Conservation (phyloP, 768 basidiomycete species). For the Suillus occidentalis region DNA sequence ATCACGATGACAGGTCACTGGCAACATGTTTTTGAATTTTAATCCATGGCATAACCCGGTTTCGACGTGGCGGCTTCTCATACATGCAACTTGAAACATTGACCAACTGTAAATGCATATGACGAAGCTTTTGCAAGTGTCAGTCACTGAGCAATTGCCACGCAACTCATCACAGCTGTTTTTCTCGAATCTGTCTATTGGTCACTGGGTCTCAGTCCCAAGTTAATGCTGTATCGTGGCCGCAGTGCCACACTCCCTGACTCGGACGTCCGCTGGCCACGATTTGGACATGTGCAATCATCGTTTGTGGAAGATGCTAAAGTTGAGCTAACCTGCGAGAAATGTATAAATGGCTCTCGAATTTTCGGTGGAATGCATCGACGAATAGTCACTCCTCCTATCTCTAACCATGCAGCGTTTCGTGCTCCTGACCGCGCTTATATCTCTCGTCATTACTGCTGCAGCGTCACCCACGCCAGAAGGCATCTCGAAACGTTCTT, state of each 20-base stretch:
- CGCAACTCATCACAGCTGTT: background rate
- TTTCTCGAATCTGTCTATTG: background rate
- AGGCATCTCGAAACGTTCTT: background rate
- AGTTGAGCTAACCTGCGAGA: background rate
- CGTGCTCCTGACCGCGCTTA: background rate
- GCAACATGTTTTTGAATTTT: background rate
- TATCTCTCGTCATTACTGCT: background rate
- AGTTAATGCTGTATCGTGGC: background rate
- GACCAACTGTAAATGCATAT: background rate
- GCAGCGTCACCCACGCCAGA: background rate
- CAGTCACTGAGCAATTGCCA: background rate
- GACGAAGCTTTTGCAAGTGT: background rate
- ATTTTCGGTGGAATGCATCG: background rate
- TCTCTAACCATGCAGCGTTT: background rate
- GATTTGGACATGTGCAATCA: too few species aligned
- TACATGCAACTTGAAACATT: too few species aligned
- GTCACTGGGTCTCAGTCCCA: too few species aligned
- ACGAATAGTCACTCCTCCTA: background rate
- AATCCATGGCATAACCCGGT: background rate
- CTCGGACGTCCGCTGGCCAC: background rate
- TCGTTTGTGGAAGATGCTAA: too few species aligned
- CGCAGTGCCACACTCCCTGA: background rate
- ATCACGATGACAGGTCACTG: background rate
- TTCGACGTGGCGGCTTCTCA: background rate
- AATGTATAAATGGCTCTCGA: background rate